Percentiles rank a stretch among this genome's conserved stretches.
These are phyloP conservation scores for Trametes gibbosa DNA, from an alignment of 768 basidiomycete genomes.

Conservation along the genomic window DNA sequence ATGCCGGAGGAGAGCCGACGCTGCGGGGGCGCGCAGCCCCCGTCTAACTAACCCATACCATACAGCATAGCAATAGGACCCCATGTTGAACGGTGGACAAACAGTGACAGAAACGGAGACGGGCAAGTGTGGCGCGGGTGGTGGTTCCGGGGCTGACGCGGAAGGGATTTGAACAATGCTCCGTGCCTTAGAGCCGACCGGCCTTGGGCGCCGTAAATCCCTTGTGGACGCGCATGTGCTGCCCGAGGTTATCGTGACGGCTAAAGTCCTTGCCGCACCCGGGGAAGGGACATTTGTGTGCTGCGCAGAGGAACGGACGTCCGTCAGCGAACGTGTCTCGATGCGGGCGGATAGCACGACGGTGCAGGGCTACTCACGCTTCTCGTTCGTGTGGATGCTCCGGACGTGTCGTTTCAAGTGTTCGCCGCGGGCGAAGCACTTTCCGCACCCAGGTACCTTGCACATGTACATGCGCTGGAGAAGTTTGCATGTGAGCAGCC, in stretches of 20 bases:
- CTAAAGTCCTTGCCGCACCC: slow-evolving; percentile 84
- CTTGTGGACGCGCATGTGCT: slow-evolving; percentile 83
- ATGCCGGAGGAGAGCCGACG: neutral
- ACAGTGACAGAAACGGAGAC: neutral
- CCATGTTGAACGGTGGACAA: neutral
- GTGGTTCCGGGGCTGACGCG: too few relatives aligned
- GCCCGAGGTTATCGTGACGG: slow-evolving; percentile 83
- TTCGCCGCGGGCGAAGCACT: slow-evolving; percentile 85
- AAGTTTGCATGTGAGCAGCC: neutral
- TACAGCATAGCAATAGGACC: neutral
- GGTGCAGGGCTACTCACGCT: too few relatives aligned
- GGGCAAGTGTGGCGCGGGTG: too few relatives aligned
- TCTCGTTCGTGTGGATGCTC: slow-evolving; percentile 89
- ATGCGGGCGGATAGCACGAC: too few relatives aligned
- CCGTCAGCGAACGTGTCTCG: slow-evolving; percentile 15
- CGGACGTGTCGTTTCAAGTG: slow-evolving; percentile 88
- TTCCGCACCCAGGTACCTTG: slow-evolving; percentile 79
- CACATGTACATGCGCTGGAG: slow-evolving; percentile 53
- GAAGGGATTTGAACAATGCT: too few relatives aligned
- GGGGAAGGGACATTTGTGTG: slow-evolving; percentile 77
- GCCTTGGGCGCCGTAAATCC: slow-evolving; percentile 19
- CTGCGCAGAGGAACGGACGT: slow-evolving; percentile 37
- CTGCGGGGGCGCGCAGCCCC: slow-evolving; percentile 1
- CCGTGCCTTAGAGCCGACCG: slow-evolving; percentile 24
- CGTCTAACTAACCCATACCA: slow-evolving; percentile 14